Base-by-base conservation (phyloP, 2,329 filamentous ascomycete species). In the Hawksworthiomyces lignivorus region DNA sequence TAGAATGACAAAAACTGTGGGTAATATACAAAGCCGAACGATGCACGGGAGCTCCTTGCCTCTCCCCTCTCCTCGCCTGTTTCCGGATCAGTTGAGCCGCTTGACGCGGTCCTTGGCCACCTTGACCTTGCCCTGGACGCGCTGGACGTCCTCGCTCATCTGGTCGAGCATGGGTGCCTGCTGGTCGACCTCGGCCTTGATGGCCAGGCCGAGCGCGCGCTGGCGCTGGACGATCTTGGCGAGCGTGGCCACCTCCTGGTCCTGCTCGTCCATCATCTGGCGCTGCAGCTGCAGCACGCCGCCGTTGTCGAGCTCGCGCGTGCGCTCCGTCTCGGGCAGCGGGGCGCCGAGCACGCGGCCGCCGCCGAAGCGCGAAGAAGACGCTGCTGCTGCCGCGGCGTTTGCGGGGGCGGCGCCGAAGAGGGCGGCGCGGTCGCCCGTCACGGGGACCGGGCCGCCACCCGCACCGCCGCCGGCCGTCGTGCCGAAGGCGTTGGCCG, bases 161-260 rank as follows among this genome's bases (percentile, higher is more conserved):
- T 77, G 61, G 11, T 77, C 73, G 22, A 92, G 66, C 74, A 87
- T 76, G 58, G 77, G 72, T 41, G 78, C 83, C 65, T 90, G 84
- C 50, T 76, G 62, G 40, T 79, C 73, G 43, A 89, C 70, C 65
- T 90, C 86, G 37, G 80, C 74, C 49, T 85, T 75, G 54, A 92
- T 89, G 43, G 79, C 73, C 35, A 86, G 66, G 1, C 85, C 85
- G 75, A 90, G 85, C 61, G 88, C 81, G 55, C 76, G 81, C 65
- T 90, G 82, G 45, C 82, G 67, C 36, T 79, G 67, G 35, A 90
- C 80, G 36, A 87, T 80, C 49, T 76, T 77, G 2, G 75, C 72
- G 42, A 92, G 63, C 51, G 77, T 70, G 15, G 83, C 73, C 3
- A 92, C 73, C 52, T 85, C 81, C 52, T 80, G 60, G 50, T 92